Evolutionary conservation across 2,329 filamentous ascomycete genomes (phyloP).

Genomic region (Rachicladosporium sp.): DNA sequence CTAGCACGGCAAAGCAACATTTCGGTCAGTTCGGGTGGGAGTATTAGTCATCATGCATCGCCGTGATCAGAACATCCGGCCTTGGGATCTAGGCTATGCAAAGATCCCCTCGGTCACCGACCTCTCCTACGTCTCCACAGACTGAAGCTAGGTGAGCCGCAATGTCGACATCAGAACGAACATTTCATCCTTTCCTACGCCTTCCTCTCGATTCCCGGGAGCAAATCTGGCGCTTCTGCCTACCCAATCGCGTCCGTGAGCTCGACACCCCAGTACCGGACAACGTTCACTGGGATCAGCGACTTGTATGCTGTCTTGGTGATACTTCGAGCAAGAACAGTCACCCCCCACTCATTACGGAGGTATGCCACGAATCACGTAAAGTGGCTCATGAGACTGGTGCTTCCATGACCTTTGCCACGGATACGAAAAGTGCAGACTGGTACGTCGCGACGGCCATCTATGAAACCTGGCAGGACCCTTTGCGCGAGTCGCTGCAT

Average conservation of each 20-base stretch:
- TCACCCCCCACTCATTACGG: constrained; percentile 5
- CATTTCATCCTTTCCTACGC: constrained; percentile 4
- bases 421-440: background rate
- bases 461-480: background rate
- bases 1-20: too few relatives aligned
- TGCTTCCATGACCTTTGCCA: background rate
- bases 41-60: too few relatives aligned
- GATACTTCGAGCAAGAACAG: constrained; percentile 2
- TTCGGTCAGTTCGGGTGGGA: too few relatives aligned
- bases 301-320: background rate
- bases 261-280: constrained; percentile 1
- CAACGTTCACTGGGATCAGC: background rate
- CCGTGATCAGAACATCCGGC: too few relatives aligned
- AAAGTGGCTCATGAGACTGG: constrained; percentile 5
- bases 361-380: constrained; percentile 8
- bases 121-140: too few relatives aligned
- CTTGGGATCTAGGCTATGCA: too few relatives aligned
- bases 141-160: too few relatives aligned
- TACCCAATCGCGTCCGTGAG: constrained; percentile 7
- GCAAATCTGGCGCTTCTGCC: constrained; percentile 8
- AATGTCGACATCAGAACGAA: too few relatives aligned
- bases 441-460: background rate
- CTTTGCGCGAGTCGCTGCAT: background rate
- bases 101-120: too few relatives aligned
- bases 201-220: constrained; percentile 8